phyloP scores from a whole-genome alignment of 768 basidiomycete genomes.

The Rhizopogon sp. region DNA sequence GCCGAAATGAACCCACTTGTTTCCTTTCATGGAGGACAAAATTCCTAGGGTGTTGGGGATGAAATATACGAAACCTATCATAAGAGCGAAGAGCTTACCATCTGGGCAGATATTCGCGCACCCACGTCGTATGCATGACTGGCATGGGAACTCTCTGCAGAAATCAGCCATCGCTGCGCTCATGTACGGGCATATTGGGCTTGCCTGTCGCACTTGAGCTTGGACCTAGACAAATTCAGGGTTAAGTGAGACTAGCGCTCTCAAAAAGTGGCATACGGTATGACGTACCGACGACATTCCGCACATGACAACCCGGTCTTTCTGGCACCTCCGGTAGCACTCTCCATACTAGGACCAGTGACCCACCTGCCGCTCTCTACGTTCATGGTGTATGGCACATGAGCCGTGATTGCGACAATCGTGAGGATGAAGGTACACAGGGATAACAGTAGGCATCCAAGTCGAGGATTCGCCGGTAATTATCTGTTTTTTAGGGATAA shows the following conservation, averaged over 20 bases:
- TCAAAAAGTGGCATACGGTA: neutral
- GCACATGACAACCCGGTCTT: conserved; percentile 45
- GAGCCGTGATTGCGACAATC: neutral
- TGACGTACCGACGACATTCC: conserved; percentile 43
- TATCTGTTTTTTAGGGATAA: neutral
- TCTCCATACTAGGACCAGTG: conserved; percentile 2
- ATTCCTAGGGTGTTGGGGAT: conserved; percentile 29
- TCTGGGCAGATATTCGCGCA: conserved; percentile 50
- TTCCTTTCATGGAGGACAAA: conserved; percentile 50
- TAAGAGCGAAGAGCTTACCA: conserved; percentile 23
- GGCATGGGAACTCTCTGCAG: conserved; percentile 47
- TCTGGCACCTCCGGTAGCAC: conserved; percentile 6
- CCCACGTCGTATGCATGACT: conserved; percentile 50
- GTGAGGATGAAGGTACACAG: neutral
- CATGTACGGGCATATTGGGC: neutral
- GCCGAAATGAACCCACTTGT: conserved; percentile 36
- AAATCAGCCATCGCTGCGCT: neutral
- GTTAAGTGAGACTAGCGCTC: conserved; percentile 1
- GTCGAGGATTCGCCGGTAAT: neutral
- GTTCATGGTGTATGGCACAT: conserved; percentile 3
- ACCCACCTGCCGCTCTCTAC: conserved; percentile 9
- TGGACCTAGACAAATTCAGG: conserved; percentile 31
- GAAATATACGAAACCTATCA: neutral
- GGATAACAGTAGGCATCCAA: neutral
- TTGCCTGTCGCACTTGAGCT: conserved; percentile 49